Base-by-base conservation (phyloP, 331 rosid genomes). In the Arachis monticola region DNA sequence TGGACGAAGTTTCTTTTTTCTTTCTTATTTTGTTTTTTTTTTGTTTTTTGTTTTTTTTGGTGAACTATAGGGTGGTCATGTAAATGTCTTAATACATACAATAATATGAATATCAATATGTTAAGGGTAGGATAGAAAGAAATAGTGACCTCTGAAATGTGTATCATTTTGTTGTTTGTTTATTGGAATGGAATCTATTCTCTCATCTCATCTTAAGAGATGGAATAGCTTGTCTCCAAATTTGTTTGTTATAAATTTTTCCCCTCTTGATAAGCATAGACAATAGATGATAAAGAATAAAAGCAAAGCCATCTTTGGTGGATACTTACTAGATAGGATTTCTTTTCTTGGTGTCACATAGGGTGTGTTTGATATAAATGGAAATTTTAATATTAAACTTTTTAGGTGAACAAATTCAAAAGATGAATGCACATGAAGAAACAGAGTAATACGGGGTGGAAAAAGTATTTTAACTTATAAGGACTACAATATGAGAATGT, bases 61-160 rank as follows among this genome's bases (percentile, higher is more conserved):
- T 78, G 82, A 67, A 56, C 50, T 61, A 56, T 40, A 76, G 83
- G 60, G 41, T 60, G 70, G 30, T 66, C 22, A 76, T 87, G 86
- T 88, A 88, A 70, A 88, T 84, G 64, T 77, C 75, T 69, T 76
- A 3, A 62, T 69, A 66, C 60, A 38, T 38, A 38, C 60, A 62
- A 60, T 60, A 60, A 64, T 70, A 72, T 30, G 42, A 71, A 48
- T 58, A 48, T 64, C 44, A 63, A 46, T 40, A 31, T 46, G 42
- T 38, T 57, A 45, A 57, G 48, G 78, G 71, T 72, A 67, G 71
- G 46, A 68, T 56, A 75, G 74, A 77, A 63, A 40, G 77, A 70
- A 27, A 27, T 27, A 27, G 38, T 42, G 59, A 73, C 74, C 31
- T 27, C 59, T 58, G 44, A 9, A 70, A 74, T 44, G 13, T 64